A percentile compares a stretch with the other conserved stretches of the same genome.
Evolutionary conservation across 176 grass and related monocot genomes (phyloP).

Genomic region (Musa schizocarpa): DNA sequence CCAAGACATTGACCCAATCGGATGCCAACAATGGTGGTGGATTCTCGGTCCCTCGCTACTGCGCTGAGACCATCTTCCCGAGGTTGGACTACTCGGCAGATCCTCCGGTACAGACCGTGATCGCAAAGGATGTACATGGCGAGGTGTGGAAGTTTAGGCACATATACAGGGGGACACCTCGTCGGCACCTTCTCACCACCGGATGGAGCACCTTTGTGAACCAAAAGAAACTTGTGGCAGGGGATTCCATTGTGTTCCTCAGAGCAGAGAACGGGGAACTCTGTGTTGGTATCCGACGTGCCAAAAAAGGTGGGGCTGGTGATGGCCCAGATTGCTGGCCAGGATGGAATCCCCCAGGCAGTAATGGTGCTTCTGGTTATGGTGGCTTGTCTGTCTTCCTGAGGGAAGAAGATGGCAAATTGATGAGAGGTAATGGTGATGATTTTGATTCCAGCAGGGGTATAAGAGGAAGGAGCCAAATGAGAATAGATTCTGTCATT

Average conservation of each 20-base stretch:
- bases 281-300: slow-evolving; percentile 66
- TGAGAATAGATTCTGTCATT: slow-evolving; percentile 51
- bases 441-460: not conserved
- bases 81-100: slow-evolving; percentile 53
- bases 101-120: slow-evolving; percentile 64
- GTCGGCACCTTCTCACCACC: slow-evolving; percentile 78
- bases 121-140: slow-evolving; percentile 67
- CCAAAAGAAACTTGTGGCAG: slow-evolving; percentile 69
- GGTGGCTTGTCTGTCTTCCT: slow-evolving; percentile 24
- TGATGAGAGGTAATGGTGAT: slow-evolving; percentile 19
- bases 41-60: slow-evolving; percentile 87
- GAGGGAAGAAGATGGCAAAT: slow-evolving; percentile 34
- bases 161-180: slow-evolving; percentile 89
- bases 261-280: slow-evolving; percentile 50
- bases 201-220: slow-evolving; percentile 90
- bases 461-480: slow-evolving; percentile 30
- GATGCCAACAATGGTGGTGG: slow-evolving; percentile 93
- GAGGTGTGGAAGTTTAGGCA: slow-evolving; percentile 80
- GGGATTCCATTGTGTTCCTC: slow-evolving; percentile 89
- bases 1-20: slow-evolving; percentile 87
- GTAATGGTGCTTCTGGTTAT: not conserved
- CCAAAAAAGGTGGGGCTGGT: slow-evolving; percentile 43
- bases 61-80: slow-evolving; percentile 87
- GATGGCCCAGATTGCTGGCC: slow-evolving; percentile 19
- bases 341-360: slow-evolving; percentile 4